Evolutionary conservation across 768 basidiomycete genomes (phyloP).

Genomic region (Pisolithus marmoratus): DNA sequence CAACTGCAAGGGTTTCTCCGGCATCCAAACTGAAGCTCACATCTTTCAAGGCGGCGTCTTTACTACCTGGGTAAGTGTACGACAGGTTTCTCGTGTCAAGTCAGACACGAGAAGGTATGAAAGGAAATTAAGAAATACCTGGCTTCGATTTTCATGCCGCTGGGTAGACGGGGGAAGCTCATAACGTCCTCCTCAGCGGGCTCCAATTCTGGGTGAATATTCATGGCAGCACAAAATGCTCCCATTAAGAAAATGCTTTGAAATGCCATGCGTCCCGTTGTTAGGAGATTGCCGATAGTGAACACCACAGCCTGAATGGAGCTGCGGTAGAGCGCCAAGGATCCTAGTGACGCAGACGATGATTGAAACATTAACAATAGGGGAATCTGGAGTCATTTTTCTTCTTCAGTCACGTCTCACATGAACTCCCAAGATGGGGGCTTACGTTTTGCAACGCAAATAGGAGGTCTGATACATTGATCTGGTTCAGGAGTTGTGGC

Average conservation of each 20-base stretch:
- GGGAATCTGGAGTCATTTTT: constrained; percentile 49
- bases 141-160: constrained; percentile 67
- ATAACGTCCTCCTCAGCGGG: constrained; percentile 50
- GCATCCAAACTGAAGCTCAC: constrained; percentile 65
- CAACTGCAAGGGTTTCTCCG: constrained; percentile 81
- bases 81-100: constrained; percentile 44
- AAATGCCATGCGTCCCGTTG: constrained; percentile 68
- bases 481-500: constrained; percentile 44
- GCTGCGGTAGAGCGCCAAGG: constrained; percentile 74
- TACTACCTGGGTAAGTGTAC: constrained; percentile 76
- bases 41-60: constrained; percentile 60
- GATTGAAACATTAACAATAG: constrained; percentile 67
- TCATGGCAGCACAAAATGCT: constrained; percentile 76
- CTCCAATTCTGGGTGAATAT: constrained; percentile 61
- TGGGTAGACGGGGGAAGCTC: constrained; percentile 40
- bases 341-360: constrained; percentile 70
- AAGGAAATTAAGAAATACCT: constrained; percentile 39
- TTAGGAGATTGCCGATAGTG: constrained; percentile 56
- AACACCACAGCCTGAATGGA: constrained; percentile 69
- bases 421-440: constrained; percentile 8
- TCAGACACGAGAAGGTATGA: constrained; percentile 5
- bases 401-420: constrained; percentile 3
- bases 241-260: constrained; percentile 85
- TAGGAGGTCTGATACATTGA: constrained; percentile 60
- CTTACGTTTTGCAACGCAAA: constrained; percentile 67